Percentiles rank a stretch among this genome's conserved stretches.
phyloP scores from a whole-genome alignment of 1,284 basidiomycete species.

The Pisolithus thermaeus region DNA sequence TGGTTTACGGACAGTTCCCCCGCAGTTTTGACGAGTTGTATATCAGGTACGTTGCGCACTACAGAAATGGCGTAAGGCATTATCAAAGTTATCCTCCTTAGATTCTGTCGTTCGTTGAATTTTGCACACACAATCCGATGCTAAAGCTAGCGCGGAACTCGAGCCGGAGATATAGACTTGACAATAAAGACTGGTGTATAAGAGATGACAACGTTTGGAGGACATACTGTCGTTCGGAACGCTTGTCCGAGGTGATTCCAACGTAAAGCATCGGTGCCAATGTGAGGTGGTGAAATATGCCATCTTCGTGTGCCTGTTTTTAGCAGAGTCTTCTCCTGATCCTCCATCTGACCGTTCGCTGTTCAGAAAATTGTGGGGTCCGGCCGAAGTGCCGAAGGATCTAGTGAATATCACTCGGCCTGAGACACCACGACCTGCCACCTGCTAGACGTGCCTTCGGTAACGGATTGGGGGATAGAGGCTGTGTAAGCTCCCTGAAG shows the following conservation, averaged over 20 bases:
- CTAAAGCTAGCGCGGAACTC: constrained; percentile 52
- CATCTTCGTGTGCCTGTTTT: constrained; percentile 30
- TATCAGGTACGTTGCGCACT: constrained; percentile 33
- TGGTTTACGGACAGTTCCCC: constrained; percentile 37
- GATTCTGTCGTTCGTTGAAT: constrained; percentile 84
- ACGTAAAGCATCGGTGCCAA: constrained; percentile 90
- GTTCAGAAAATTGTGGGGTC: constrained; percentile 70
- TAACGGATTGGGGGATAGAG: constrained; percentile 51
- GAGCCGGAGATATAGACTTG: constrained; percentile 76
- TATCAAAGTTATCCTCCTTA: constrained; percentile 95
- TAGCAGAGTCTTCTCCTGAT: constrained; percentile 27
- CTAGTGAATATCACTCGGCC: constrained; percentile 34
- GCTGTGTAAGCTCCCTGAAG: constrained; percentile 50
- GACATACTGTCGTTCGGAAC: constrained; percentile 45
- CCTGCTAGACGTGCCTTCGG: constrained; percentile 42
- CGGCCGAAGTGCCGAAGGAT: constrained; percentile 86
- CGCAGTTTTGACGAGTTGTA: constrained; percentile 31
- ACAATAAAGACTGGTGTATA: constrained; percentile 56
- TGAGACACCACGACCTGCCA: not conserved
- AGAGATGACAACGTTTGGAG: constrained; percentile 72
- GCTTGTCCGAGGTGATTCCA: constrained; percentile 47
- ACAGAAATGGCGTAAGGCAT: not conserved
- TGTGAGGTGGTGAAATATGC: constrained; percentile 87
- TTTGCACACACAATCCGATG: constrained; percentile 67
- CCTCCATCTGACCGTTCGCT: constrained; percentile 34